Base-by-base conservation (phyloP, 768 basidiomycete species). In the Phanerochaete carnosa region DNA sequence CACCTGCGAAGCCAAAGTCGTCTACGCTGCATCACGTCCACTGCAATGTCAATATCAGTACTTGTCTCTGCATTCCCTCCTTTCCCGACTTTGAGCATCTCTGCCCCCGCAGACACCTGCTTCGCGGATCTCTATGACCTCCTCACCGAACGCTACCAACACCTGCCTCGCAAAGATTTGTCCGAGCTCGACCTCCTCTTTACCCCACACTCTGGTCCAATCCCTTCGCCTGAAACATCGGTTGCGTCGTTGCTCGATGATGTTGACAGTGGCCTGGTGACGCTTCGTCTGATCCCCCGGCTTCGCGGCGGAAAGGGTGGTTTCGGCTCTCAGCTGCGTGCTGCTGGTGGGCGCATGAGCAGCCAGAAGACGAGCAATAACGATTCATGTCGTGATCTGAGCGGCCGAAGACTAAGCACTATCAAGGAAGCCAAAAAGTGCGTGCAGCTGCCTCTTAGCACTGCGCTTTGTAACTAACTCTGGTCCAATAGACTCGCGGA, bases 311-410 rank as follows among this genome's bases (percentile, higher is more conserved):
- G 97, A 22, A 99, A 98, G 75, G 96, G 97, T 72, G 97, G 96
- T 33, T 98, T 99, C 69, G 97, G 97, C 3, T 92, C 90, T 19
- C 95, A 98, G 77, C 80, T 99, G 65, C 84, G 97, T 72, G 96
- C 97, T 0, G 96, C 96, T 15, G 97, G 97, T 65, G 96, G 97
- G 13, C 84, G 96, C 32, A 99, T 99, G 97, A 93, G 90, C 69
- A 91, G 89, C 66, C 93, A 95, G 77, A 94, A 94, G 79, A 94
- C 94, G 25, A 95, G 81, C 73, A 95, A 95, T 73, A 95, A 95
- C 63, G 95, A 98, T 71, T 92, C 92, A 8, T 97, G 95, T 72
- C 78, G 97, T 51, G 97, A 98, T 70, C 80, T 99, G 37, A 94
- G 83, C 60, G 96, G 96, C 1, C 78, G 96, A 53, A 79, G 95